Evolutionary conservation across 1,284 basidiomycete genomes (phyloP).

Genomic region (Ceratobasidium theobromae): DNA sequence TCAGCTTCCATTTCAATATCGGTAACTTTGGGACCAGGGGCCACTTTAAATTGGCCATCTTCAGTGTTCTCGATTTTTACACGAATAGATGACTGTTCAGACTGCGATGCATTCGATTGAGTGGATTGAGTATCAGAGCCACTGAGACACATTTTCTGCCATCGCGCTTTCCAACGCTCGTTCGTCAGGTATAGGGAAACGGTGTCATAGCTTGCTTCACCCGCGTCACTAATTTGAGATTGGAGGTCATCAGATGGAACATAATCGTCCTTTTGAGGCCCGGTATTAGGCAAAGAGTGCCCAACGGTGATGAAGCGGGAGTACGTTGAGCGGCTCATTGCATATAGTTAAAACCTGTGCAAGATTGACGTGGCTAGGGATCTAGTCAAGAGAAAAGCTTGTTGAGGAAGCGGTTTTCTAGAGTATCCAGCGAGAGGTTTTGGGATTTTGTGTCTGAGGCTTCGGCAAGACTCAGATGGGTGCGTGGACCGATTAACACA

Average conservation of each 20-base stretch:
- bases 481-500: no score
- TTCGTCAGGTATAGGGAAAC: conserved; percentile 88
- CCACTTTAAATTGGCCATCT: conserved; percentile 10
- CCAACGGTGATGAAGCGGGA: conserved; percentile 15
- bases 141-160: conserved; percentile 85
- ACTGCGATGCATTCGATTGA: conserved; percentile 10
- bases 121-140: conserved; percentile 46
- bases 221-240: conserved; percentile 5
- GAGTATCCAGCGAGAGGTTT: no score
- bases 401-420: no score
- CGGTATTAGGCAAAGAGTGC: neutral
- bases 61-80: conserved; percentile 32
- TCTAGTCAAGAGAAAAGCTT: no score
- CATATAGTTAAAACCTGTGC: conserved; percentile 2
- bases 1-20: conserved; percentile 66
- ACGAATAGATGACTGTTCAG: conserved; percentile 35
- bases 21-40: conserved; percentile 43
- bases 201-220: conserved; percentile 53
- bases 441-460: no score
- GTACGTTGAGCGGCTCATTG: conserved; percentile 26
- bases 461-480: no score
- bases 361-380: neutral
- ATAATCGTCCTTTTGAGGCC: neutral
- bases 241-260: conserved; percentile 14
- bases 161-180: conserved; percentile 80